Conservation (phyloP, 2,329 filamentous ascomycete genomes). For the Purpureocillium takamizusanense region DNA sequence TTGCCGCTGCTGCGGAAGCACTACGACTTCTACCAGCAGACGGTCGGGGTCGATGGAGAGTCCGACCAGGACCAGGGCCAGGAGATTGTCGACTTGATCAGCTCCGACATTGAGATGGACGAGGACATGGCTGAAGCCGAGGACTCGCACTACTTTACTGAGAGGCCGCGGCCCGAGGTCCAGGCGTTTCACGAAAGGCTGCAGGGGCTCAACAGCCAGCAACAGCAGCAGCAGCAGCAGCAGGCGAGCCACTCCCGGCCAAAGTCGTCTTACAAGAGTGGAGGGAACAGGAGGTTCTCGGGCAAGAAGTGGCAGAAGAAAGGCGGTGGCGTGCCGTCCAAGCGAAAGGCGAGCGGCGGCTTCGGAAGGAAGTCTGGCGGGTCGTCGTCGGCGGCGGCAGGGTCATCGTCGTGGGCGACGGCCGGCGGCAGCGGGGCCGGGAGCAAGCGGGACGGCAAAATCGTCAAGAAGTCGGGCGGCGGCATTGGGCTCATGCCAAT, state of each 20-base stretch:
- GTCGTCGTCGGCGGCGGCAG: slow-evolving; percentile 12
- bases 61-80: slow-evolving; percentile 15
- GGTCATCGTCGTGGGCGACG: slow-evolving; percentile 9
- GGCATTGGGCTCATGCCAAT: slow-evolving; percentile 30
- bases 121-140: slow-evolving; percentile 26
- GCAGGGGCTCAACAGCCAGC: slow-evolving; percentile 17
- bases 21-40: slow-evolving; percentile 37
- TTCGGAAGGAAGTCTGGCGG: slow-evolving; percentile 19
- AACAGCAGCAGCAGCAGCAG: slow-evolving; percentile 5
- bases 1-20: slow-evolving; percentile 46
- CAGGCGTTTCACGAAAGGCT: slow-evolving; percentile 24
- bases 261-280: slow-evolving; percentile 15
- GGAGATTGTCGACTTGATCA: slow-evolving; percentile 48
- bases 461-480: slow-evolving; percentile 22
- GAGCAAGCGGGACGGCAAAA: slow-evolving; percentile 17
- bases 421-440: slow-evolving; percentile 8
- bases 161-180: slow-evolving; percentile 17
- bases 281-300: slow-evolving; percentile 17
- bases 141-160: slow-evolving; percentile 39
- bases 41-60: slow-evolving; percentile 28
- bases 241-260: slow-evolving; percentile 12
- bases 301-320: slow-evolving; percentile 20
- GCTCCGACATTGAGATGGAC: slow-evolving; percentile 30
- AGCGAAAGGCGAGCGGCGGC: slow-evolving; percentile 19
- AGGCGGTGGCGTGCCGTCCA: slow-evolving; percentile 17